Evolutionary conservation across 192 early-diverging fungal species (phyloP).

Genomic region (Linnemannia schmuckeri): DNA sequence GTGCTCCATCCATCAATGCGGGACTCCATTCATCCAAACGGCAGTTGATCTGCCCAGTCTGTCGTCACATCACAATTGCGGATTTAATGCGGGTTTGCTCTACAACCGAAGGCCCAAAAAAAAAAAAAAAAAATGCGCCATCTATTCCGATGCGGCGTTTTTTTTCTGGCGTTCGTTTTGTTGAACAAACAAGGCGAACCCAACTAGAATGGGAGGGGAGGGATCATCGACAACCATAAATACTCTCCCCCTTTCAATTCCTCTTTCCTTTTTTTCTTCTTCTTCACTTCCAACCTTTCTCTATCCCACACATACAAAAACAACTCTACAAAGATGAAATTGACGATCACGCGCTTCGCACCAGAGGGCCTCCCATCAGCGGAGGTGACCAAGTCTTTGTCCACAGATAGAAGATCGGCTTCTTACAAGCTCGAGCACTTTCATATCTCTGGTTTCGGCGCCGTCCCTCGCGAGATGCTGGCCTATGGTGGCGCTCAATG

Average conservation of each 20-base stretch:
- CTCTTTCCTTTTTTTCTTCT: not conserved
- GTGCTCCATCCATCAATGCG: too few relatives aligned
- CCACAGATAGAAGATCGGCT: not conserved
- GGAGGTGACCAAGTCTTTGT: slow-evolving; percentile 24
- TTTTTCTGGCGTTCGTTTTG: too few relatives aligned
- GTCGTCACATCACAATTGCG: not conserved
- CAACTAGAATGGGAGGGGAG: too few relatives aligned
- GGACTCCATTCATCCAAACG: too few relatives aligned
- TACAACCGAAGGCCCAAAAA: too few relatives aligned
- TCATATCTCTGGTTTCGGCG: slow-evolving; percentile 10
- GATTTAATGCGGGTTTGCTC: not conserved
- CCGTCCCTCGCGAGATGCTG: slow-evolving; percentile 37
- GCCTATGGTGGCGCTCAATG: slow-evolving; percentile 30
- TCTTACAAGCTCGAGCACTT: slow-evolving; percentile 37
- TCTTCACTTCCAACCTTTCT: not conserved
- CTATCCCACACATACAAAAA: not conserved
- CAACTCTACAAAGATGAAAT: slow-evolving; percentile 10
- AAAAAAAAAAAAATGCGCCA: too few relatives aligned
- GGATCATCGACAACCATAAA: not conserved
- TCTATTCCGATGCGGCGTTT: too few relatives aligned
- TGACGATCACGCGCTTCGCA: slow-evolving; percentile 23
- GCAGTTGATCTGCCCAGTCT: too few relatives aligned
- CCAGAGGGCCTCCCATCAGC: slow-evolving; percentile 49
- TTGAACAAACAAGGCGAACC: not conserved
- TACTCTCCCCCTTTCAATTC: not conserved